A percentile compares a stretch with the other conserved stretches of the same genome.
phyloP scores from a whole-genome alignment of 2,329 filamentous ascomycete genomes.

The Allantophomopsis cytisporea region DNA sequence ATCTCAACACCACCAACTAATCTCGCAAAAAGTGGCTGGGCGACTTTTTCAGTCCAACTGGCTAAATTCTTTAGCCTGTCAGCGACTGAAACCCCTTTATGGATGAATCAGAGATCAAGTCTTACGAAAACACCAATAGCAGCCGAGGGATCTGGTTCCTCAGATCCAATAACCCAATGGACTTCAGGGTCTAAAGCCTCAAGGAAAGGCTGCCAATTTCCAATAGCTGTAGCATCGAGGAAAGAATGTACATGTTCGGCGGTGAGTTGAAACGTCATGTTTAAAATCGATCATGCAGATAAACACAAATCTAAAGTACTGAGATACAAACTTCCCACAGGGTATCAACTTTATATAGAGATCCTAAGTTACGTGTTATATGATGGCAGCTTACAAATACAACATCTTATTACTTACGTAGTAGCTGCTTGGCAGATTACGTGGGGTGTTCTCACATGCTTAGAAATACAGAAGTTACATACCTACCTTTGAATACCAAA shows the following conservation, averaged over 20 bases:
- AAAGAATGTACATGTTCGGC: slow-evolving; percentile 1
- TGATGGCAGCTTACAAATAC: too few species aligned
- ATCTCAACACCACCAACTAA: slow-evolving; percentile 1
- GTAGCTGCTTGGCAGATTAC: too few species aligned
- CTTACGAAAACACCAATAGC: slow-evolving; percentile 1
- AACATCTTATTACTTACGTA: too few species aligned
- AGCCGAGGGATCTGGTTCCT: not conserved
- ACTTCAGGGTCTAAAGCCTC: slow-evolving; percentile 5
- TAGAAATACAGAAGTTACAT: too few species aligned
- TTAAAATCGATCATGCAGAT: not conserved
- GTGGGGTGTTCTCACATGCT: too few species aligned
- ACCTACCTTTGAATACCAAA: too few species aligned
- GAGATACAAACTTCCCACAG: too few species aligned
- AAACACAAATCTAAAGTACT: too few species aligned
- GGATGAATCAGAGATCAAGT: not conserved
- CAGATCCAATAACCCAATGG: slow-evolving; percentile 4
- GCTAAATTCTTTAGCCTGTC: slow-evolving; percentile 1
- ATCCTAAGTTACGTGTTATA: too few species aligned
- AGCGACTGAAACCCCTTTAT: not conserved
- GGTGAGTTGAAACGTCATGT: slow-evolving; percentile 2
- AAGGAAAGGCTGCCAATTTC: slow-evolving; percentile 3
- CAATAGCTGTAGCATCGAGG: slow-evolving; percentile 1
- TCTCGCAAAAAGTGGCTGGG: not conserved
- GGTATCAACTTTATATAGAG: too few species aligned
- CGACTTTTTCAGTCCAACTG: slow-evolving; percentile 1